Evolutionary conservation across 768 basidiomycete genomes (phyloP).

Genomic region (Suillus luteus): DNA sequence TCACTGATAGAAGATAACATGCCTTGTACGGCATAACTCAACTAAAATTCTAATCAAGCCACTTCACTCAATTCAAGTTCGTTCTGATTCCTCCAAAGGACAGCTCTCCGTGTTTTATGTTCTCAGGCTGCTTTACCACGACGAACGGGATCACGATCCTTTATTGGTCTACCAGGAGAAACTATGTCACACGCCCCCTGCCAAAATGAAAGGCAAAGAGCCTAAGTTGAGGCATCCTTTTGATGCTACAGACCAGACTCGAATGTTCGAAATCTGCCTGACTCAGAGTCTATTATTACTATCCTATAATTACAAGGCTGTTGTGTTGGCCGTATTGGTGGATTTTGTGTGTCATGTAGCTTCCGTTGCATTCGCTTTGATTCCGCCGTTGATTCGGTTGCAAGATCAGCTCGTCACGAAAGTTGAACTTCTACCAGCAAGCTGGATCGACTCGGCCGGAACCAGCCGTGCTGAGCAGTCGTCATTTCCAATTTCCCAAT

Average conservation of each 20-base stretch:
- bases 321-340: not conserved
- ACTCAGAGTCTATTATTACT: not conserved
- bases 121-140: not conserved
- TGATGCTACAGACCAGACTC: not conserved
- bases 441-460: not conserved
- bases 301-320: not conserved
- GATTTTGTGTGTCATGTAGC: not conserved
- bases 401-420: conserved; percentile 3
- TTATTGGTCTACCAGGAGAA: not conserved
- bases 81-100: conserved; percentile 48
- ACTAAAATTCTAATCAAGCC: conserved; percentile 53
- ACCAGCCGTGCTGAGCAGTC: not conserved
- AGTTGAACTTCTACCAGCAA: not conserved
- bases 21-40: not conserved
- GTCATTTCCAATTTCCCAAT: not conserved
- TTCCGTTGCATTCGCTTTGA: not conserved
- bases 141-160: not conserved
- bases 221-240: not conserved
- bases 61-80: conserved; percentile 72
- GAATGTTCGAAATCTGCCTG: not conserved
- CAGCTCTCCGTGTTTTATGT: not conserved
- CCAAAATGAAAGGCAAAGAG: not conserved
- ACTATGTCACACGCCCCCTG: not conserved
- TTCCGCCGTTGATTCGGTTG: not conserved
- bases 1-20: not conserved